These are phyloP conservation scores for Xerocomellus intermedius DNA, from an alignment of 768 basidiomycete species.

Conservation along the genomic window DNA sequence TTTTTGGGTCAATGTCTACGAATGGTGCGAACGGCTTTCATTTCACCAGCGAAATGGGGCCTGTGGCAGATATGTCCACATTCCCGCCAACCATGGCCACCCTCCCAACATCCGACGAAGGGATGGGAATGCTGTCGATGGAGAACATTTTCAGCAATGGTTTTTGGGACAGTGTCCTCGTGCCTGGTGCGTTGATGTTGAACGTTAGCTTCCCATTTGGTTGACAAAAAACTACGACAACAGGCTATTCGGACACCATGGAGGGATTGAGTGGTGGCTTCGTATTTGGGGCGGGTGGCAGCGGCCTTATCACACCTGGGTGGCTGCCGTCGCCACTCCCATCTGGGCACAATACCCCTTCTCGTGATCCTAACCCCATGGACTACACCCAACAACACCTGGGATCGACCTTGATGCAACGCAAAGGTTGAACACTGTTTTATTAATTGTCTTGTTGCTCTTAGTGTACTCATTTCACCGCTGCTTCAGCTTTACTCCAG, in stretches of 20 bases:
- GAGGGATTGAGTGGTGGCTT: conserved; percentile 86
- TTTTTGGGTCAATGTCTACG: conserved; percentile 24
- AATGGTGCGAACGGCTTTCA: conserved; percentile 52
- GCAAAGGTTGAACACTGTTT: conserved; percentile 21
- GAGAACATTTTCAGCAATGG: conserved; percentile 75
- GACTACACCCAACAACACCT: conserved; percentile 31
- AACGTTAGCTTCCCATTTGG: background rate
- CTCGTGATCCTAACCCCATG: conserved; percentile 23
- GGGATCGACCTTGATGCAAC: conserved; percentile 22
- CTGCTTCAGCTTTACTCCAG: background rate
- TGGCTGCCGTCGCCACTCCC: conserved; percentile 57
- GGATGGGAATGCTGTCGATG: conserved; percentile 63
- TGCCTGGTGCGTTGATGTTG: conserved; percentile 60
- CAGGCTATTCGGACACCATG: conserved; percentile 77
- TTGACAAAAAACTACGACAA: conserved; percentile 6
- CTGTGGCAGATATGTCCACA: conserved; percentile 74
- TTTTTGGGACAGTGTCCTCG: conserved; percentile 87
- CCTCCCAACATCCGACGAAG: conserved; percentile 39
- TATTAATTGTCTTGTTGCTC: conserved; percentile 5
- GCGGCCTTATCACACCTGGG: conserved; percentile 77
- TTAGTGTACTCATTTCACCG: background rate
- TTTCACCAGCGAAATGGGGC: conserved; percentile 82
- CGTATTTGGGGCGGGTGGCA: conserved; percentile 80
- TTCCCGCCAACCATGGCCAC: conserved; percentile 88
- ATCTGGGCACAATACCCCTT: conserved; percentile 52